Percentiles rank a stretch among this genome's conserved stretches.
These are phyloP conservation scores for Kwoniella mangroviensis DNA, from an alignment of 768 basidiomycete species.

Conservation along the genomic window DNA sequence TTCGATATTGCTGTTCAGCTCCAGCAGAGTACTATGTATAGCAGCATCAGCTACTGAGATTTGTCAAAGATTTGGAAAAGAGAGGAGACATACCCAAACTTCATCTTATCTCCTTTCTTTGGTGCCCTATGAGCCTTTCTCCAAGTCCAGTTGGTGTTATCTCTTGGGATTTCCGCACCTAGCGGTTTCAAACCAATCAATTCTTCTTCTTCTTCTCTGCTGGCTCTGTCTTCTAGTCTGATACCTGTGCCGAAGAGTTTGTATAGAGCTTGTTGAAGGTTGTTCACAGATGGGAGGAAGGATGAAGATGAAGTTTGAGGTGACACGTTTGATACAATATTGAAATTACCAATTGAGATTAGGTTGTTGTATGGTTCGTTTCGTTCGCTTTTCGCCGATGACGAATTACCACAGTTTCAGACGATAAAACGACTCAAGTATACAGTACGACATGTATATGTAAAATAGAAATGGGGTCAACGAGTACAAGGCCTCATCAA, in stretches of 20 bases:
- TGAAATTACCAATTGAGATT: not conserved
- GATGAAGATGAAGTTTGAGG: constrained; percentile 12
- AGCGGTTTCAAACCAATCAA: constrained; percentile 21
- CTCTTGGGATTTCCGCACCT: not conserved
- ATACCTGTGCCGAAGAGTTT: not conserved
- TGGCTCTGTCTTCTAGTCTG: not conserved
- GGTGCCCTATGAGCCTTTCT: constrained; percentile 28
- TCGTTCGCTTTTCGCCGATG: not conserved
- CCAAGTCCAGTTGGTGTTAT: constrained; percentile 35
- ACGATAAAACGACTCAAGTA: not conserved
- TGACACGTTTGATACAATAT: constrained; percentile 9
- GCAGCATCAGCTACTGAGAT: not conserved
- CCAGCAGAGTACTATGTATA: constrained; percentile 50
- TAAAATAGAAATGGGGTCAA: not conserved
- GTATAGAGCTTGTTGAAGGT: not conserved
- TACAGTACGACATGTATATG: not conserved
- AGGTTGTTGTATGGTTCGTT: not conserved
- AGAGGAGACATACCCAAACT: constrained; percentile 52
- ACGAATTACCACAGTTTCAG: not conserved
- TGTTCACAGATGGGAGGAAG: not conserved
- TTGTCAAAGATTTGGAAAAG: not conserved
- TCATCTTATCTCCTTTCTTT: constrained; percentile 52
- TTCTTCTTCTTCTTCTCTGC: constrained; percentile 16
- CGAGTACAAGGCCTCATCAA: too few relatives aligned
- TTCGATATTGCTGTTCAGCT: constrained; percentile 58